Evolutionary conservation across 495 filamentous ascomycete genomes (phyloP).

Genomic region (Neurospora sp.): DNA sequence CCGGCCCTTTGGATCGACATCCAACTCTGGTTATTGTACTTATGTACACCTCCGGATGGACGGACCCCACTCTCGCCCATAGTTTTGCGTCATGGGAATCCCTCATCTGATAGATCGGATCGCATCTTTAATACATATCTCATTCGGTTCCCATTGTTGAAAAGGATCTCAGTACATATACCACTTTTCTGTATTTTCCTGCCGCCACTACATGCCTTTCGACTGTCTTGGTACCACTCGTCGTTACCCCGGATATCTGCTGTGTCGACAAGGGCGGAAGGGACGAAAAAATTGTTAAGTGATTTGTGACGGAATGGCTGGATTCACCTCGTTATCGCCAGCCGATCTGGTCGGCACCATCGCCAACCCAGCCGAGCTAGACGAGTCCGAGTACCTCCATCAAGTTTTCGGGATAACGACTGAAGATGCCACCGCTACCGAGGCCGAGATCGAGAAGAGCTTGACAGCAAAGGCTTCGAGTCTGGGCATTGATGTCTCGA

Average conservation of each 20-base stretch:
- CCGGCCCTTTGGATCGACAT: background rate
- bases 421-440: constrained; percentile 22
- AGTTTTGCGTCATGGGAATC: background rate
- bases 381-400: constrained; percentile 29
- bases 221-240: background rate
- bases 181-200: background rate
- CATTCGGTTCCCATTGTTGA: background rate
- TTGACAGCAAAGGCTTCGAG: constrained; percentile 28
- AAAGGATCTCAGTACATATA: background rate
- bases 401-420: constrained; percentile 29
- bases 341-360: constrained; percentile 1
- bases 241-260: background rate
- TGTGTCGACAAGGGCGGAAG: background rate
- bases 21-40: background rate
- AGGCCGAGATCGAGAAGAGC: constrained; percentile 28
- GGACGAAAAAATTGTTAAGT: background rate
- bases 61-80: background rate
- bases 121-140: background rate
- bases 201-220: background rate
- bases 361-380: constrained; percentile 23
- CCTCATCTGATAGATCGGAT: background rate
- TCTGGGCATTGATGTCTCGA: constrained; percentile 30
- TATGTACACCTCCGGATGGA: background rate
- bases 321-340: background rate
- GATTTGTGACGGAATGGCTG: background rate